phyloP scores from a whole-genome alignment of 805 yeast species.

The Sungouiozyma ichnusensis region DNA sequence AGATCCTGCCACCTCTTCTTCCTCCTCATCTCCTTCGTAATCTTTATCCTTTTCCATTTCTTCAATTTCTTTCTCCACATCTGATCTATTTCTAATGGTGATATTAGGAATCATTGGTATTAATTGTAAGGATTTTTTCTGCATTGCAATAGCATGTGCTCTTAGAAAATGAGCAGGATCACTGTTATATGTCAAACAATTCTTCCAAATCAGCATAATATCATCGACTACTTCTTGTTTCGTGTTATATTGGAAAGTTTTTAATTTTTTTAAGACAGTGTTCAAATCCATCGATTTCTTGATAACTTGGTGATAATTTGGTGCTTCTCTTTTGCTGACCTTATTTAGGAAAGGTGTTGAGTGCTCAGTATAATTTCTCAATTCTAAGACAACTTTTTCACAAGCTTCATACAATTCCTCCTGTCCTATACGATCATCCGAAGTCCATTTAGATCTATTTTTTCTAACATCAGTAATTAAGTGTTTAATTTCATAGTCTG shows the following conservation, averaged over 20 bases:
- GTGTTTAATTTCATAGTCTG: constrained; percentile 75
- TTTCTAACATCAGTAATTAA: constrained; percentile 87
- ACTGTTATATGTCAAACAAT: constrained; percentile 84
- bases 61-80: constrained; percentile 57
- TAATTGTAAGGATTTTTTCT: constrained; percentile 66
- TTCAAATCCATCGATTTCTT: constrained; percentile 94
- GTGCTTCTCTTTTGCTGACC: constrained; percentile 97
- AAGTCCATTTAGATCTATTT: constrained; percentile 95
- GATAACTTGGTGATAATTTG: constrained; percentile 83
- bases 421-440: constrained; percentile 90
- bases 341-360: constrained; percentile 91
- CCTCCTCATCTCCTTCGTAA: constrained; percentile 28
- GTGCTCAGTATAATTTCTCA: constrained; percentile 89
- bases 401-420: constrained; percentile 97
- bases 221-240: constrained; percentile 92
- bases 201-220: constrained; percentile 88
- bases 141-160: constrained; percentile 93
- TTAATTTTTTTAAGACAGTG: constrained; percentile 85
- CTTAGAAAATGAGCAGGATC: constrained; percentile 90
- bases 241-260: constrained; percentile 67
- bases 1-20: constrained; percentile 27
- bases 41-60: constrained; percentile 31
- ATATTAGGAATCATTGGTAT: constrained; percentile 87
- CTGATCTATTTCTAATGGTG: constrained; percentile 58
- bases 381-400: constrained; percentile 84